Base-by-base conservation (phyloP, 2,329 filamentous ascomycete genomes). In the Alternaria burnsii region DNA sequence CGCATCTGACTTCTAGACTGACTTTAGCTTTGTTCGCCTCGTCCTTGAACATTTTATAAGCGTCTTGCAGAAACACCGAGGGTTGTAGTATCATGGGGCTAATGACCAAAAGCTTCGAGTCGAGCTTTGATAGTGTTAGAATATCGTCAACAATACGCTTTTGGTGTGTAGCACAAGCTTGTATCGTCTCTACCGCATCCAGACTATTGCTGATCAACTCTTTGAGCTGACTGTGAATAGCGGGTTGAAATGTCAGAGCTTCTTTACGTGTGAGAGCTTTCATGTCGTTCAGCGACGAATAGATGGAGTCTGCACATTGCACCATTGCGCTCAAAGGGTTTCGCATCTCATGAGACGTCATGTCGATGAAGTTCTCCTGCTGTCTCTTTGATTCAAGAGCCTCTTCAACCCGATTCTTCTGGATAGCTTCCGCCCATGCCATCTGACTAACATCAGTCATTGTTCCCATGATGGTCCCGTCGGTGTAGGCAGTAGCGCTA, bases 391-490 rank as follows among this genome's bases (percentile, higher is more conserved):
- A 59, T 24, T 67, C 66, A 2, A 65, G 36, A 14, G 68, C 68
- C 18, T 62, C 59, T 51, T 56, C 47, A 16, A 61, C 59, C 16
- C 52, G 59, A 30, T 56, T 59, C 30, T 56, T 59, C 38, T 62
- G 67, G 11, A 58, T 57, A 11, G 44, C 44, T 24, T 67, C 64
- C 4, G 71, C 70, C 71, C 75, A 76, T 55, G 77, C 77, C 24
- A 77, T 69, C 6, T 73, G 68, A 36, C 72, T 75, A 20, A 78
- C 76, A 40, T 78, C 73, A 2, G 72, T 71, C 18, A 78, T 62
- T 5, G 70, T 72, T 9, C 76, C 76, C 47, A 73, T 72, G 18
- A 64, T 58, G 16, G 59, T 55, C 16, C 46, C 63, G 20, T 70
- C 65, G 20, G 61, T 20, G 38, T 71, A 62, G 2, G 63, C 55